These are phyloP conservation scores for Basipetospora chlamydospora DNA, from an alignment of 2,329 filamentous ascomycete genomes.

Conservation along the genomic window DNA sequence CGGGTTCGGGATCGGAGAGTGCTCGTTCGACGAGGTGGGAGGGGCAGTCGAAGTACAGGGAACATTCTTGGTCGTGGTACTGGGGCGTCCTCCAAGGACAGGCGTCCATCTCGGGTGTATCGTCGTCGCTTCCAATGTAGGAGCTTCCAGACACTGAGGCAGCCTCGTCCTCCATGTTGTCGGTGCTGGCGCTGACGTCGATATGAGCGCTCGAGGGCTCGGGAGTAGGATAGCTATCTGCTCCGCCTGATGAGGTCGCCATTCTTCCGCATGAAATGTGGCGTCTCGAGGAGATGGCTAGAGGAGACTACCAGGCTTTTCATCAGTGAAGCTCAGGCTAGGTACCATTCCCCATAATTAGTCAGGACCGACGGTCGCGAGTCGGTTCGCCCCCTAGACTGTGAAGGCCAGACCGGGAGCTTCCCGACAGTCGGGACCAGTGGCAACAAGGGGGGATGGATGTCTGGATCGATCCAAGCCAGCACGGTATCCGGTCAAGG, in stretches of 20 bases:
- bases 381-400: too few species aligned
- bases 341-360: too few species aligned
- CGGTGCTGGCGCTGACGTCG: neutral
- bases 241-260: conserved; percentile 17
- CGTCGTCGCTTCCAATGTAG: conserved; percentile 21
- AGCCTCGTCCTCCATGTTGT: conserved; percentile 2
- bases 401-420: too few species aligned
- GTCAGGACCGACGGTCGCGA: too few species aligned
- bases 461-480: too few species aligned
- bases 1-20: conserved; percentile 11
- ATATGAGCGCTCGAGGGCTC: conserved; percentile 8
- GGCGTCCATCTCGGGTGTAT: conserved; percentile 2
- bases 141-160: conserved; percentile 21
- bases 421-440: too few species aligned
- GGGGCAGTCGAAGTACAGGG: conserved; percentile 33
- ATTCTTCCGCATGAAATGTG: conserved; percentile 18
- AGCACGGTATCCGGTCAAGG: too few species aligned
- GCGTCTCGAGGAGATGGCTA: too few species aligned
- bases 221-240: conserved; percentile 9
- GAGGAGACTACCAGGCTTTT: too few species aligned
- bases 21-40: conserved; percentile 27
- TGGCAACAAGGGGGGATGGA: too few species aligned
- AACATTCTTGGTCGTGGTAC: conserved; percentile 29
- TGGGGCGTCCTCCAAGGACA: conserved; percentile 25
- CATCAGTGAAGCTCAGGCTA: too few species aligned